Evolutionary conservation across 2,329 filamentous ascomycete species (phyloP).

Genomic region (Ceratocystis diversiconidia): DNA sequence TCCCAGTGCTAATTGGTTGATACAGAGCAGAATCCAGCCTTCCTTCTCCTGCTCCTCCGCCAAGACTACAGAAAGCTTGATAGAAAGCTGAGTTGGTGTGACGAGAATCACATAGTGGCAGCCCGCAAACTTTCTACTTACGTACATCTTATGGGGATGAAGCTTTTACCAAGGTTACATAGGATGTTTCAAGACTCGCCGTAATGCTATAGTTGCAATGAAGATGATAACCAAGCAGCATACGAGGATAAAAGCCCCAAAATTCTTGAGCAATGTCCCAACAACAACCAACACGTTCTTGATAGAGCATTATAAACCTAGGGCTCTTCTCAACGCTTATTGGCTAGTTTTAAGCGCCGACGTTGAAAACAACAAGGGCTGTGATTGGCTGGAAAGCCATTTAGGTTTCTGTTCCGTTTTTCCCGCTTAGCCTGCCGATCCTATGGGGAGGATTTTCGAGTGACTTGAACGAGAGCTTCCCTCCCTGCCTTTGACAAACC

Average conservation of each 20-base stretch:
- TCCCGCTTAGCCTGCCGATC: not conserved
- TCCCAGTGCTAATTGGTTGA: not conserved
- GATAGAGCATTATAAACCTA: not conserved
- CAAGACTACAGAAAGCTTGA: not conserved
- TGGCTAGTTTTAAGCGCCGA: constrained; percentile 9
- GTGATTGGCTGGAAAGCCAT: constrained; percentile 1
- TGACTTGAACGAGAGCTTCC: not conserved
- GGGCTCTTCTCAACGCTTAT: not conserved
- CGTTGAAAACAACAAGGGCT: constrained; percentile 7
- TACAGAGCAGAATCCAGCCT: not conserved
- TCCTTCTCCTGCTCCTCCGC: not conserved
- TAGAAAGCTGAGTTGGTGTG: not conserved
- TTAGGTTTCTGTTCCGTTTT: not conserved
- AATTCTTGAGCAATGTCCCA: not conserved
- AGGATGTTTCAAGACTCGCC: not conserved
- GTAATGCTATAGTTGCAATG: not conserved
- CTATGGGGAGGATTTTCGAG: not conserved
- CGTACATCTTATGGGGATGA: not conserved
- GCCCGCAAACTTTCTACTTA: not conserved
- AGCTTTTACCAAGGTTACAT: not conserved
- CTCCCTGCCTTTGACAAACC: not conserved
- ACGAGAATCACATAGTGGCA: not conserved
- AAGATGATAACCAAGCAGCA: not conserved
- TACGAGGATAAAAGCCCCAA: not conserved
- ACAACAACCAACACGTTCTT: not conserved